phyloP scores from a whole-genome alignment of 2,329 filamentous ascomycete species.

The Alternaria gaisen region DNA sequence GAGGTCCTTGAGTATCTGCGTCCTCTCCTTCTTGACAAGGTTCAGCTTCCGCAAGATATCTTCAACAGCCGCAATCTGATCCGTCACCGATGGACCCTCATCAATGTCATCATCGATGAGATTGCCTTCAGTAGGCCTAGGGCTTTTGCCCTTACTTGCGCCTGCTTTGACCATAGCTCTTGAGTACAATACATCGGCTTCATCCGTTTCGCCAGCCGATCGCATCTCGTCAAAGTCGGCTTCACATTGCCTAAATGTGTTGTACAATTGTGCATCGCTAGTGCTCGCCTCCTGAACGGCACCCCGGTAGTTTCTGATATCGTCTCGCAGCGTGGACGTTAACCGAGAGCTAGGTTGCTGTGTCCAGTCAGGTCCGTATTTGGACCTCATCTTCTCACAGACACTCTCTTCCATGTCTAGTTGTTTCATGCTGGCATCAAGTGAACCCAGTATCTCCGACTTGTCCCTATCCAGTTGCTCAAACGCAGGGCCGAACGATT shows the following conservation, averaged over 20 bases:
- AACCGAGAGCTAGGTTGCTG: slow-evolving; percentile 93
- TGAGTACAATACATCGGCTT: slow-evolving; percentile 89
- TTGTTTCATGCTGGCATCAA: slow-evolving; percentile 86
- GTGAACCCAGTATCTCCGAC: slow-evolving; percentile 71
- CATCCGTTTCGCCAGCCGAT: slow-evolving; percentile 82
- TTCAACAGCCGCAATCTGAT: slow-evolving; percentile 89
- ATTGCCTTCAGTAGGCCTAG: slow-evolving; percentile 74
- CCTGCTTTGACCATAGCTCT: slow-evolving; percentile 82
- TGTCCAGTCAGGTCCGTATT: slow-evolving; percentile 95
- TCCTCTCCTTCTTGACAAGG: slow-evolving; percentile 88
- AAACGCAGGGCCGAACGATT: slow-evolving; percentile 79
- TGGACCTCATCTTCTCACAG: slow-evolving; percentile 98
- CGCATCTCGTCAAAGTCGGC: slow-evolving; percentile 95
- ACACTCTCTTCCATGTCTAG: slow-evolving; percentile 97
- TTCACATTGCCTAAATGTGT: slow-evolving; percentile 86
- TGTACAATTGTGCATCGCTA: slow-evolving; percentile 84
- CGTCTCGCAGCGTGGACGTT: slow-evolving; percentile 84
- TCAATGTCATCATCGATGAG: slow-evolving; percentile 95
- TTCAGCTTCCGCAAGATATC: slow-evolving; percentile 91
- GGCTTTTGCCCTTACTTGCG: slow-evolving; percentile 66
- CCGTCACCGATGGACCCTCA: slow-evolving; percentile 78
- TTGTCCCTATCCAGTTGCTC: slow-evolving; percentile 82
- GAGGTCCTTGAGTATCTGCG: slow-evolving; percentile 92
- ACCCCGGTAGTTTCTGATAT: slow-evolving; percentile 86
- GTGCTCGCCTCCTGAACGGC: slow-evolving; percentile 88